Conservation (phyloP, 169 alveolate genomes). For the Cryptosporidium xiaoi region DNA sequence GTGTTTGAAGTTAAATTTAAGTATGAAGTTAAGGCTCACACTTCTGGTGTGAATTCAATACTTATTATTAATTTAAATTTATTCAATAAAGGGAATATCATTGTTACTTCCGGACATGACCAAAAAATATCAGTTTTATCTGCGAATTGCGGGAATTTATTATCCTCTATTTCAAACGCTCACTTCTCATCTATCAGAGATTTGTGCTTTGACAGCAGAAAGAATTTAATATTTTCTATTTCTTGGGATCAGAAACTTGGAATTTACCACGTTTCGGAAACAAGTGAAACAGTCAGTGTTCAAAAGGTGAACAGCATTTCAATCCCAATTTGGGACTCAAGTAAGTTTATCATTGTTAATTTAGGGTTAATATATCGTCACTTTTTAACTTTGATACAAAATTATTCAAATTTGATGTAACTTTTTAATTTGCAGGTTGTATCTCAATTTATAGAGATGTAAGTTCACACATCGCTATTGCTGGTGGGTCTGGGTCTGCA, state of each 20-base stretch:
- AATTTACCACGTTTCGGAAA: background rate
- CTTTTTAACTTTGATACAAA: background rate
- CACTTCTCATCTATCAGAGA: slow-evolving; percentile 65
- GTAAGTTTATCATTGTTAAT: slow-evolving; percentile 21
- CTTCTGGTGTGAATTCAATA: slow-evolving; percentile 62
- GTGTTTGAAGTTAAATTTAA: background rate
- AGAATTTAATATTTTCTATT: slow-evolving; percentile 12
- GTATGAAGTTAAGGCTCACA: slow-evolving; percentile 20
- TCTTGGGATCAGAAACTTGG: slow-evolving; percentile 60
- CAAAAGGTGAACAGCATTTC: background rate
- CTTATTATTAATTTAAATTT: background rate
- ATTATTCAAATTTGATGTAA: too few relatives aligned
- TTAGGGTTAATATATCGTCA: background rate
- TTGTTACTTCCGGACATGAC: slow-evolving; percentile 63
- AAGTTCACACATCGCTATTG: background rate
- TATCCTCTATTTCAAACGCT: slow-evolving; percentile 16
- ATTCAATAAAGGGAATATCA: background rate
- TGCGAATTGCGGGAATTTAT: background rate
- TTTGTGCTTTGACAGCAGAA: slow-evolving; percentile 16
- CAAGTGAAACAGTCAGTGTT: too few relatives aligned
- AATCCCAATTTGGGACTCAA: slow-evolving; percentile 65
- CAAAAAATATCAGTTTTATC: slow-evolving; percentile 19
- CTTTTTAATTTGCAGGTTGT: slow-evolving; percentile 1
- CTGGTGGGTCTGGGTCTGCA: slow-evolving; percentile 70
- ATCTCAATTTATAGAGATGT: slow-evolving; percentile 20